Evolutionary conservation across 129 eudicot species (phyloP).

Genomic region (Apium graveolens): DNA sequence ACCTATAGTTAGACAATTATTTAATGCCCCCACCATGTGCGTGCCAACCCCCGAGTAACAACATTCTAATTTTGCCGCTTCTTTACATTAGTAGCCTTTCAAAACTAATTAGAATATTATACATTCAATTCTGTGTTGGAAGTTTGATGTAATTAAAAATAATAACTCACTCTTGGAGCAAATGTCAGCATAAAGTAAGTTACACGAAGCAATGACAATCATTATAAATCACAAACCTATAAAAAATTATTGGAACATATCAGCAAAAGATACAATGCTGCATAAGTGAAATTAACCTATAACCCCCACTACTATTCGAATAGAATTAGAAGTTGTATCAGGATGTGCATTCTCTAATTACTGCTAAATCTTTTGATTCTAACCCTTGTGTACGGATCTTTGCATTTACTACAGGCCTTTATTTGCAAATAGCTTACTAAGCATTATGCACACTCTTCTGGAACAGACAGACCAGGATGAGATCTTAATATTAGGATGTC

Average conservation of each 20-base stretch:
- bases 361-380: neutral
- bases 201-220: neutral
- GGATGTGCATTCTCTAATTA: neutral
- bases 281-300: neutral
- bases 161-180: neutral
- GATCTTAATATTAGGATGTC: slow-evolving; percentile 68
- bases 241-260: neutral
- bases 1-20: neutral
- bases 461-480: slow-evolving; percentile 82
- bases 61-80: neutral
- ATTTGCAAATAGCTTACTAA: slow-evolving; percentile 78
- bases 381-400: slow-evolving; percentile 1
- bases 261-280: neutral
- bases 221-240: neutral
- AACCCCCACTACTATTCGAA: neutral
- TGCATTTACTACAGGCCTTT: slow-evolving; percentile 65
- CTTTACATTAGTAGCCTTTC: neutral
- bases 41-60: neutral
- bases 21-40: neutral
- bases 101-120: neutral
- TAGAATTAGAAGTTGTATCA: neutral
- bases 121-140: neutral
- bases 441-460: slow-evolving; percentile 69
- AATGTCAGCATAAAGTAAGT: neutral
- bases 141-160: neutral